Evolutionary conservation across 495 filamentous ascomycete species (phyloP).

Genomic region (Lophiotrema nucula): DNA sequence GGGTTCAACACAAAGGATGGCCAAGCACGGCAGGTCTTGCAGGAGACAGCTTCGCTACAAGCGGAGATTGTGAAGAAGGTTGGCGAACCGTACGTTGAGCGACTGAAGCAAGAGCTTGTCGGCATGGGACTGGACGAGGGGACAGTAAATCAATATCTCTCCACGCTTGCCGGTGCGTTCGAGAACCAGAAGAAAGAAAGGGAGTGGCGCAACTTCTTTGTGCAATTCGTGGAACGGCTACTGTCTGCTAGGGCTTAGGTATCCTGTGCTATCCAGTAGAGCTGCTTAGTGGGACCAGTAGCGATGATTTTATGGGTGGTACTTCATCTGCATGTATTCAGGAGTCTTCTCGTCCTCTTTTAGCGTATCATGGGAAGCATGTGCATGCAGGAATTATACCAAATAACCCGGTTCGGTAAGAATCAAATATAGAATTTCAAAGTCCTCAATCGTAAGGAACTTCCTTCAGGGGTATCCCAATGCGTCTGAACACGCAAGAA

Average conservation of each 20-base stretch:
- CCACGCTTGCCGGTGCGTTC: conserved; percentile 44
- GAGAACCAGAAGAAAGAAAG: conserved; percentile 34
- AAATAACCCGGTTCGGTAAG: too few relatives aligned
- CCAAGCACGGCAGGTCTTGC: conserved; percentile 76
- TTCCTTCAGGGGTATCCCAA: too few relatives aligned
- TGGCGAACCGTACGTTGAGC: conserved; percentile 59
- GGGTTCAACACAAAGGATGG: conserved; percentile 82
- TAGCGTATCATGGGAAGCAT: too few relatives aligned
- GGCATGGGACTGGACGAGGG: conserved; percentile 54
- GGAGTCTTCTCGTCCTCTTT: too few relatives aligned
- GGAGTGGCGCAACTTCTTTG: conserved; percentile 41
- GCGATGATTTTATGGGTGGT: too few relatives aligned
- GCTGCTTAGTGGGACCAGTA: too few relatives aligned
- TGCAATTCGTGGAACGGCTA: conserved; percentile 33
- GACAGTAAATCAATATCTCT: conserved; percentile 55
- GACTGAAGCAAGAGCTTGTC: conserved; percentile 55
- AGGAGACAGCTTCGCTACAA: conserved; percentile 80
- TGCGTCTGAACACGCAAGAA: too few relatives aligned
- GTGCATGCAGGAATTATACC: too few relatives aligned
- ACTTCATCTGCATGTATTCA: too few relatives aligned
- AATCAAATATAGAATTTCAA: too few relatives aligned
- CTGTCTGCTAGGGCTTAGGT: background rate
- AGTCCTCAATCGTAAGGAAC: too few relatives aligned
- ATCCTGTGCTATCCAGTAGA: too few relatives aligned
- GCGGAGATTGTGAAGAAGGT: conserved; percentile 85